Percentiles rank a stretch among this genome's conserved stretches.
Evolutionary conservation across 1,139 yeast genomes (phyloP).

Genomic region (Saccharomycopsis hybrid): DNA sequence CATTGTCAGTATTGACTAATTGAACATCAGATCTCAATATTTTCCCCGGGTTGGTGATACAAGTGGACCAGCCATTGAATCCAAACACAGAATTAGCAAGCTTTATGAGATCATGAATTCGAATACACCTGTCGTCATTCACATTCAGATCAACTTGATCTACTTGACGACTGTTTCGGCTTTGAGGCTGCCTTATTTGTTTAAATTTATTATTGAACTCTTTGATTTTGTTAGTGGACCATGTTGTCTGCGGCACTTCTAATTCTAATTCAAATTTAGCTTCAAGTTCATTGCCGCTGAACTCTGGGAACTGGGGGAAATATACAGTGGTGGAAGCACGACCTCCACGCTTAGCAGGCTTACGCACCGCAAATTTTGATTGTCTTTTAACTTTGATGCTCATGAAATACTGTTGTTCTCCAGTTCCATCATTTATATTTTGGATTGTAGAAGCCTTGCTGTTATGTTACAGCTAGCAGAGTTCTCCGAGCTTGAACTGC

Average conservation of each 20-base stretch:
- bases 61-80: constrained; percentile 45
- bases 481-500: too few relatives aligned
- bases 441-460: too few relatives aligned
- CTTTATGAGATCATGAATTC: background rate
- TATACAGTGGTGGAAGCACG: background rate
- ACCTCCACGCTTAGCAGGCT: background rate
- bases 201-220: background rate
- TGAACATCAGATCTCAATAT: constrained; percentile 1
- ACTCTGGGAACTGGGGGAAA: background rate
- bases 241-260: background rate
- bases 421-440: too few relatives aligned
- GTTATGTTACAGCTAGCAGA: too few relatives aligned
- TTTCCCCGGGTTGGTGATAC: constrained; percentile 24
- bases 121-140: too few relatives aligned
- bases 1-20: background rate
- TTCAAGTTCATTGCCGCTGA: background rate
- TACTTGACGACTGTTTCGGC: too few relatives aligned
- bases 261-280: background rate
- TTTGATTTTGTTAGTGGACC: background rate
- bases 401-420: background rate
- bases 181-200: background rate
- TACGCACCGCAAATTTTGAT: background rate
- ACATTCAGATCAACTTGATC: too few relatives aligned
- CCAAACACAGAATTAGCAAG: constrained; percentile 45
- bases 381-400: background rate